These are phyloP conservation scores for Cyclotella atomus DNA, from an alignment of 108 stramenopile genomes.

Conservation along the genomic window DNA sequence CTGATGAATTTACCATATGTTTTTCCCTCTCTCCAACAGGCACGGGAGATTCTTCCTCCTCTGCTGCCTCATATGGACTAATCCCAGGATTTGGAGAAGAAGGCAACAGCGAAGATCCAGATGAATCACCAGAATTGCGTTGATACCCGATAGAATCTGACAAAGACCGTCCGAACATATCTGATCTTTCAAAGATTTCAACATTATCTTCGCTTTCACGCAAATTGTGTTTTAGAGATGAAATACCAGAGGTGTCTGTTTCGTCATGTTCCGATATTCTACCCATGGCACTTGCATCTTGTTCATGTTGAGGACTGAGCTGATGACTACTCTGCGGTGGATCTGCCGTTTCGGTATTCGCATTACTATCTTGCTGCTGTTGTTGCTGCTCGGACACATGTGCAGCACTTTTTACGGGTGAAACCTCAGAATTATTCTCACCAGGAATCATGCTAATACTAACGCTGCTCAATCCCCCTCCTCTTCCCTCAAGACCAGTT, in stretches of 20 bases:
- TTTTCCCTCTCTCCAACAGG: too few species aligned
- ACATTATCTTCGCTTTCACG: not conserved
- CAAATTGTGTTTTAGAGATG: not conserved
- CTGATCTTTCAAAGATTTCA: not conserved
- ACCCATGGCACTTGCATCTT: not conserved
- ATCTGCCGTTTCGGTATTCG: too few species aligned
- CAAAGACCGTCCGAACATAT: constrained; percentile 1
- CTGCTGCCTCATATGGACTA: too few species aligned
- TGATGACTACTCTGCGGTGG: too few species aligned
- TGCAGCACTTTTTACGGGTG: not conserved
- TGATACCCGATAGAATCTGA: not conserved
- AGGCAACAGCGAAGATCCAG: not conserved
- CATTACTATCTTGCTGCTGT: not conserved
- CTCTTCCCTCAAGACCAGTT: not conserved
- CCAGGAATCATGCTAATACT: not conserved
- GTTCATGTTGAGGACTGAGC: too few species aligned
- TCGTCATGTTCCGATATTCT: not conserved
- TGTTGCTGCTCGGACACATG: not conserved
- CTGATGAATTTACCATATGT: too few species aligned
- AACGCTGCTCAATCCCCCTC: constrained; percentile 1
- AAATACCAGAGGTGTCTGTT: not conserved
- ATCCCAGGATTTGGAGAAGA: too few species aligned
- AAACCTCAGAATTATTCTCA: not conserved
- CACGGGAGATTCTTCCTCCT: too few species aligned
- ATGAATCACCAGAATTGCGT: not conserved